Conservation (phyloP, 2,329 filamentous ascomycete genomes). For the Penicillium occitanis region DNA sequence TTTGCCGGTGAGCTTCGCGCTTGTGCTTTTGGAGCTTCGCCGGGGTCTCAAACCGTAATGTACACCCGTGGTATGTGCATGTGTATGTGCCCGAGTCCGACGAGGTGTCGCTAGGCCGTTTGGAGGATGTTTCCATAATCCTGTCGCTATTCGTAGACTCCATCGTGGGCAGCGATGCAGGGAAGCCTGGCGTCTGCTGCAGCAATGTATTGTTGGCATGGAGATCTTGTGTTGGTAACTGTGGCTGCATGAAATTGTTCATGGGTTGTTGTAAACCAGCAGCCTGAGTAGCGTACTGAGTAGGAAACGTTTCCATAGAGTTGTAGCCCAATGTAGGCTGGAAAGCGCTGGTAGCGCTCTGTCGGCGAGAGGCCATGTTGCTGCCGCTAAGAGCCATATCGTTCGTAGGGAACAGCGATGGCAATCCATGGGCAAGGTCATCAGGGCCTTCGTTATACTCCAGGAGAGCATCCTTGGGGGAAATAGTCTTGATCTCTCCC, state of each 20-base stretch:
- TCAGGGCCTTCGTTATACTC: constrained; percentile 78
- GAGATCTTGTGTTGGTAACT: constrained; percentile 21
- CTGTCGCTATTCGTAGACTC: constrained; percentile 32
- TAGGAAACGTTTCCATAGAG: constrained; percentile 44
- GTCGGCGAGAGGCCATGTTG: constrained; percentile 37
- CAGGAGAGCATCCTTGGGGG: constrained; percentile 85
- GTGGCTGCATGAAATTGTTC: constrained; percentile 45
- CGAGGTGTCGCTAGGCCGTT: constrained; percentile 62
- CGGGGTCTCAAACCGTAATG: constrained; percentile 82
- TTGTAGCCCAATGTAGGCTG: constrained; percentile 38
- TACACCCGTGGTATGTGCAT: constrained; percentile 92
- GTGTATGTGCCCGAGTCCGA: constrained; percentile 90
- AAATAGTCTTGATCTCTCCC: constrained; percentile 76
- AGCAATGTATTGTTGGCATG: constrained; percentile 32
- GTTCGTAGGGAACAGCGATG: constrained; percentile 67
- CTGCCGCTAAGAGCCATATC: constrained; percentile 52
- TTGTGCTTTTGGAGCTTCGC: constrained; percentile 91
- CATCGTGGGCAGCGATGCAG: constrained; percentile 54
- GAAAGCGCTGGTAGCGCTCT: constrained; percentile 36
- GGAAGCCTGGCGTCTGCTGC: constrained; percentile 57
- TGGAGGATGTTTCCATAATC: constrained; percentile 29
- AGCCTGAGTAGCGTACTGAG: constrained; percentile 43
- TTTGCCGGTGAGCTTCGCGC: constrained; percentile 82
- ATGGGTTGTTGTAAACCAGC: constrained; percentile 50
- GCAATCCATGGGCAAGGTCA: constrained; percentile 54